Evolutionary conservation across 306 rosid genomes (phyloP), one percentile per base, ranked within the genome.

Genomic region (Luffa aegyptiaca): DNA sequence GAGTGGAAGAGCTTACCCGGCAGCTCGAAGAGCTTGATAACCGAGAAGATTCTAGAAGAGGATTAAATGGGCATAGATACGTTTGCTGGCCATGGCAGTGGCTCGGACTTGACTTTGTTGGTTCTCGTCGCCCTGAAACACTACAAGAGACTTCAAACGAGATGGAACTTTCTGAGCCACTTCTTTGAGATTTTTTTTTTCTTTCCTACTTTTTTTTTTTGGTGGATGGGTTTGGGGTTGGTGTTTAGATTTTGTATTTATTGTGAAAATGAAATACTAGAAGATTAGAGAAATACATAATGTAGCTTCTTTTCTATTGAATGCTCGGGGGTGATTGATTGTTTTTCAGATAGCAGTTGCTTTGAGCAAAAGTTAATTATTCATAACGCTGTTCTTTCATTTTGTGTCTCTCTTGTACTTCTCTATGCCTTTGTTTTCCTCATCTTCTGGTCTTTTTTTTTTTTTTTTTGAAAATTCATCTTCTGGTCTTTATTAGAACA

Each of bases 71-170:
- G 76, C 93, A 92, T 66, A 93, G 98, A 87, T 96, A 96, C 81
- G 90, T 87, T 69, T 96, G 99, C 87, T 96, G 99, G 99, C 99
- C 98, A 17, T 96, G 99, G 99, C 93, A 96, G 76, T 96, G 98
- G 99, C 98, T 91, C 51, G 99, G 99, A 73, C 5, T 93, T 80
- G 98, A 96, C 86, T 90, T 82, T 18, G 99, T 93, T 57, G 98
- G 99, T 53, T 36, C 78, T 81, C 92, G 70, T 56, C 92, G 71
- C 61, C 62, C 92, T 4, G 94, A 89, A 31, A 79, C 89, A 36
- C 88, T 83, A 75, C 92, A 81, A 76, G 82, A 86, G 61, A 83
- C 76, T 77, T 86, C 98, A 79, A 96, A 93, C 37, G 99, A 96
- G 90, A 96, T 96, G 99, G 99, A 96, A 84, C 98, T 93, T 59